A percentile compares a stretch with the other conserved stretches of the same genome.
phyloP scores from a whole-genome alignment of 345 rosid species.

The Turnera subulata region DNA sequence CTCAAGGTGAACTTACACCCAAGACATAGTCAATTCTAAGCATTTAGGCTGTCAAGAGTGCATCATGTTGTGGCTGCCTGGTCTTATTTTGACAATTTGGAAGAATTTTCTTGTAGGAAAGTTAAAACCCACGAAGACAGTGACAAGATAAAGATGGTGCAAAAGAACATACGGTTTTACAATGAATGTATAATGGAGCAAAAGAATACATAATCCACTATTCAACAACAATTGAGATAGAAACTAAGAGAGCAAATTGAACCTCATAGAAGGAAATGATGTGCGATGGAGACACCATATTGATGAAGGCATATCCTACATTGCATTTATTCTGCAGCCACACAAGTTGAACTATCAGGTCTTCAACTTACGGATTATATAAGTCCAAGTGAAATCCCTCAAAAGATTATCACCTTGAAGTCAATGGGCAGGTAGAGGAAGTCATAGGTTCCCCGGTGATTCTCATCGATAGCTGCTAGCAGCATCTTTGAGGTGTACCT shows the following conservation, averaged over 20 bases:
- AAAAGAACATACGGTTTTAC: neutral
- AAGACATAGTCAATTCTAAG: too few relatives aligned
- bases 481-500: conserved; percentile 89
- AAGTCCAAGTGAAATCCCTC: neutral
- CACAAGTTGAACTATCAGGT: conserved; percentile 3
- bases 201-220: too few relatives aligned
- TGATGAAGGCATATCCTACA: conserved; percentile 23
- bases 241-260: neutral
- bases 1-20: neutral
- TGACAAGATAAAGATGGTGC: neutral
- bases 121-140: neutral
- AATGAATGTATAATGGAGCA: too few relatives aligned
- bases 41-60: too few relatives aligned
- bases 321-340: conserved; percentile 23
- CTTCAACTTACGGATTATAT: neutral
- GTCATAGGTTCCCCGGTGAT: conserved; percentile 72
- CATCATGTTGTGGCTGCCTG: too few relatives aligned
- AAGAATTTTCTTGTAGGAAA: neutral
- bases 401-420: conserved; percentile 46
- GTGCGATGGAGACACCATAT: conserved; percentile 23
- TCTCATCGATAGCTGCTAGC: conserved; percentile 74
- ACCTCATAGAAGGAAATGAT: conserved; percentile 21
- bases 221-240: neutral
- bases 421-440: conserved; percentile 80
- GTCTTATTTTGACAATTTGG: neutral